Base-by-base conservation (phyloP, 495 filamentous ascomycete species). In the Xylaria acuta region DNA sequence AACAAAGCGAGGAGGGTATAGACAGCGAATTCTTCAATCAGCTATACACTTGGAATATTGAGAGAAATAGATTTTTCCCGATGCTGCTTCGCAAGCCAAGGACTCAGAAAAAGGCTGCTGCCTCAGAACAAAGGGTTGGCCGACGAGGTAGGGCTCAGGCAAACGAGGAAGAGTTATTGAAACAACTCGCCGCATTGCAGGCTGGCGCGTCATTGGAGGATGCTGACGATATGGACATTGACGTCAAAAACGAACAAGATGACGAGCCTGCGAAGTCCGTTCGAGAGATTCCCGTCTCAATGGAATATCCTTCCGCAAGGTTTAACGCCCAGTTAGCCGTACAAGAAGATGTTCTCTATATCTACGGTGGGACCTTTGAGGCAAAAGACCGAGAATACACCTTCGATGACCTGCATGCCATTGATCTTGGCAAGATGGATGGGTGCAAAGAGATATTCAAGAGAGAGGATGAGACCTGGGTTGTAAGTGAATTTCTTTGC, bases 1-100 rank as follows among this genome's bases (percentile, higher is more conserved):
- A 97, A 77, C 88, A 97, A 77, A 97, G 87, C 73, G 96, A 99
- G 77, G 96, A 99, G 81, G 94, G 92, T 14, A 95, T 99, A 49
- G 94, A 98, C 22, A 96, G 93, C 76, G 93, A 97, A 76, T 99
- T 99, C 81, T 98, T 98, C 79, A 93, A 97, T 76, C 86, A 87
- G 41, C 79, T 98, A 25, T 95, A 90, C 76, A 93, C 93, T 25
- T 98, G 94, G 93, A 97, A 94, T 73, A 91, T 95, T 30, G 96
- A 99, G 72, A 87, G 94, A 51, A 99, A 99, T 73, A 88, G 96
- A 12, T 99, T 96, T 81, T 97, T 98, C 80, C 92, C 90, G 11
- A 82, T 98, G 60, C 83, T 82, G n/a, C 82, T 98, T 54, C 86
- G 94, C 49, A 92, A 92, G 72, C 88, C 94, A 25, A 82, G 82